Percentiles rank a stretch among this genome's conserved stretches.
Evolutionary conservation across 2,329 filamentous ascomycete species (phyloP).

Genomic region (Clarireedia monteithiana): DNA sequence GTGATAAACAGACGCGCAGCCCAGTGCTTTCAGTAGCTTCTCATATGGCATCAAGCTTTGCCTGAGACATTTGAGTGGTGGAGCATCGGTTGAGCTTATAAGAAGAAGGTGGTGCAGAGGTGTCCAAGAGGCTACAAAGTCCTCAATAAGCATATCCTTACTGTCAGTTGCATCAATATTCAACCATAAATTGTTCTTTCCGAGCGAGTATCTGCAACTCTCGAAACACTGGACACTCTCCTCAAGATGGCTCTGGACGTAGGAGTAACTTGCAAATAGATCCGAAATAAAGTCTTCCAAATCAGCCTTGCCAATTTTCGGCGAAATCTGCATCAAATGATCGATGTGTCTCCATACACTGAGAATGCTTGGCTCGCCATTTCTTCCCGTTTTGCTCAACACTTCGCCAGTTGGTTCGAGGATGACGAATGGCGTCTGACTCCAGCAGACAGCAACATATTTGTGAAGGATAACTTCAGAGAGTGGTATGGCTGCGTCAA

Average conservation of each 20-base stretch:
- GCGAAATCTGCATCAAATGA: conserved; percentile 13
- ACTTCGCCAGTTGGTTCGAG: conserved; percentile 14
- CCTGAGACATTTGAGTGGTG: conserved; percentile 17
- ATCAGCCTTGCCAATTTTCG: conserved; percentile 5
- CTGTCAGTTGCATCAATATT: conserved; percentile 12
- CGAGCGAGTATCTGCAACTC: not conserved
- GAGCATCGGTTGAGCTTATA: conserved; percentile 21
- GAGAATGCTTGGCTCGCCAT: conserved; percentile 7
- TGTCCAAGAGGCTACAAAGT: conserved; percentile 18
- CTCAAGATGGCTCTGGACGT: conserved; percentile 16
- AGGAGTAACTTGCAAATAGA: conserved; percentile 16
- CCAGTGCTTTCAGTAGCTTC: conserved; percentile 18
- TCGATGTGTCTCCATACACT: conserved; percentile 20
- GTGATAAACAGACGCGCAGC: conserved; percentile 18
- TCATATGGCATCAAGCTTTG: conserved; percentile 17
- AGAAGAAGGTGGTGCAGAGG: conserved; percentile 17
- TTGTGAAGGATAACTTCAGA: conserved; percentile 13
- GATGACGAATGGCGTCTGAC: conserved; percentile 17
- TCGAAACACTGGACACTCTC: conserved; percentile 7
- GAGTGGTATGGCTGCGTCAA: conserved; percentile 8
- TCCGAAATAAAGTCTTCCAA: conserved; percentile 14
- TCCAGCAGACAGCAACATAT: conserved; percentile 20
- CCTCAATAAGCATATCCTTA: not conserved
- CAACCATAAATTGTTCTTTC: conserved; percentile 12
- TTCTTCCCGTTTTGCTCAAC: not conserved